Percentiles rank a stretch among this genome's conserved stretches.
phyloP scores from a whole-genome alignment of 345 rosid genomes.

The Hevea brasiliensis region DNA sequence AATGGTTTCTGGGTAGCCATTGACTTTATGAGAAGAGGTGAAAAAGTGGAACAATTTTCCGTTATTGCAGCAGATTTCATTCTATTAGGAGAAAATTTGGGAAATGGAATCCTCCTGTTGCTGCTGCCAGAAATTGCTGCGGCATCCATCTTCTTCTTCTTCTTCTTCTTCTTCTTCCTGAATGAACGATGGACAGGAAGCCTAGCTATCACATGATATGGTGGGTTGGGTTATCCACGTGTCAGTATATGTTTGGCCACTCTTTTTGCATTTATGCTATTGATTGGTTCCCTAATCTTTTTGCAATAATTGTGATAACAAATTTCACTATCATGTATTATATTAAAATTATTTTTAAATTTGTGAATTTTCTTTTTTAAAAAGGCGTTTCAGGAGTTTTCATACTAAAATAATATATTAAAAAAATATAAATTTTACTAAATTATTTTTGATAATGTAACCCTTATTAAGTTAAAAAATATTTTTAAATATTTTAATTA shows the following conservation, averaged over 20 bases:
- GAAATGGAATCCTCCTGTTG: slow-evolving; percentile 10
- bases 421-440: too few relatives aligned
- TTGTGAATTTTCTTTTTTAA: too few relatives aligned
- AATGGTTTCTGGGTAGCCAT: slow-evolving; percentile 75
- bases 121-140: slow-evolving; percentile 28
- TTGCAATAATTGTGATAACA: too few relatives aligned
- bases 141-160: slow-evolving; percentile 38
- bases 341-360: too few relatives aligned
- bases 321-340: too few relatives aligned
- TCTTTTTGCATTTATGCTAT: neutral
- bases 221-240: slow-evolving; percentile 29
- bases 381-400: too few relatives aligned
- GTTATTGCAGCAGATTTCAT: slow-evolving; percentile 1
- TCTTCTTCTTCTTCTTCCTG: neutral
- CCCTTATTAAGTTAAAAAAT: too few relatives aligned
- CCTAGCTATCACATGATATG: neutral
- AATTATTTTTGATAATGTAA: too few relatives aligned
- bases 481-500: too few relatives aligned
- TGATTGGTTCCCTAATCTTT: neutral
- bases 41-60: neutral
- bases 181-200: slow-evolving; percentile 21
- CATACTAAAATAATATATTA: too few relatives aligned
- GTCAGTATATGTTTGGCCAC: slow-evolving; percentile 9
- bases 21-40: slow-evolving; percentile 45
- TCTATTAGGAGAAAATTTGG: slow-evolving; percentile 17